A percentile compares a stretch with the other conserved stretches of the same genome.
phyloP scores from a whole-genome alignment of 2,329 filamentous ascomycete species.

The Geosmithia putterillii region DNA sequence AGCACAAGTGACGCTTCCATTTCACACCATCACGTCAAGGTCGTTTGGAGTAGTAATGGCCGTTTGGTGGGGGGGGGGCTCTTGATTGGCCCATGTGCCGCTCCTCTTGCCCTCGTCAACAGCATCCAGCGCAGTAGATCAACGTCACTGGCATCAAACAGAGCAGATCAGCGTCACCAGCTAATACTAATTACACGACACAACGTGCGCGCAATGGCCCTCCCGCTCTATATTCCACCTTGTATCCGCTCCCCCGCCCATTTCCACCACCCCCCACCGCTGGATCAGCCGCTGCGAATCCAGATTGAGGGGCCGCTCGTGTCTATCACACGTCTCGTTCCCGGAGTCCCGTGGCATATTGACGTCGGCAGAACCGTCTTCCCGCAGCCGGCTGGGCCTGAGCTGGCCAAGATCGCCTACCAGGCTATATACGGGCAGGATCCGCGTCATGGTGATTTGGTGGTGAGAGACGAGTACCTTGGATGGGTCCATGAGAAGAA shows the following conservation, averaged over 20 bases:
- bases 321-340: background rate
- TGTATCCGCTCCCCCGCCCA: background rate
- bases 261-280: constrained; percentile 1
- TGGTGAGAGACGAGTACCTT: constrained; percentile 1
- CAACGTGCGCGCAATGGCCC: background rate
- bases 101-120: too few species aligned
- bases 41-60: too few species aligned
- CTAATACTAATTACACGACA: too few species aligned
- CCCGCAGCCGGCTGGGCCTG: background rate
- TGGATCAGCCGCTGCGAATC: constrained; percentile 1
- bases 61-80: too few species aligned
- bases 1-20: too few species aligned
- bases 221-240: constrained; percentile 1
- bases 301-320: constrained; percentile 3
- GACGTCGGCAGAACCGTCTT: background rate
- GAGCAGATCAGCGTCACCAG: too few species aligned
- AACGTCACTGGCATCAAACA: too few species aligned
- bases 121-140: too few species aligned
- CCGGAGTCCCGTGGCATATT: background rate
- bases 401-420: background rate
- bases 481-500: constrained; percentile 3
- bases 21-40: too few species aligned
- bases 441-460: background rate
- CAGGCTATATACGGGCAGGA: background rate
- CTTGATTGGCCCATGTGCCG: too few species aligned